phyloP scores from a whole-genome alignment of 2,329 filamentous ascomycete species.

The Chrysoporthe deuterocubensis region DNA sequence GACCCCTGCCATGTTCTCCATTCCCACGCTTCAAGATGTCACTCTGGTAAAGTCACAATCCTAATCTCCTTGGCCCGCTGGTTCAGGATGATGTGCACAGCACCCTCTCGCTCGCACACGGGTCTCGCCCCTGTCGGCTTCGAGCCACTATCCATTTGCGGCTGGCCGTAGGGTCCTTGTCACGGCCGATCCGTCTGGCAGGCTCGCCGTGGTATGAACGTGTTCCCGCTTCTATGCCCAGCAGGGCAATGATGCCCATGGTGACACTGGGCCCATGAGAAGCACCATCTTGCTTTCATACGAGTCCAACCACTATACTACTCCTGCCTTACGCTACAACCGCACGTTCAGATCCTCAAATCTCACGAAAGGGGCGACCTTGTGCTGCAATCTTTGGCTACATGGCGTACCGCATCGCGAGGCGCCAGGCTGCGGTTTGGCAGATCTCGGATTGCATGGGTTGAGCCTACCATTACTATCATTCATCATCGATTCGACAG shows the following conservation, averaged over 20 bases:
- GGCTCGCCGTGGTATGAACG: not conserved
- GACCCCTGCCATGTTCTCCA: constrained; percentile 24
- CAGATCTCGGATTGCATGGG: not conserved
- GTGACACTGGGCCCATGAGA: not conserved
- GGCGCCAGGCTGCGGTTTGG: constrained; percentile 2
- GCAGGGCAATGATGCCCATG: not conserved
- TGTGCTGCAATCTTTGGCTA: not conserved
- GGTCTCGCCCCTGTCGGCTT: constrained; percentile 8
- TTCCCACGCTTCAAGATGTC: constrained; percentile 22
- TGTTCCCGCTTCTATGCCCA: not conserved
- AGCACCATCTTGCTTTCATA: not conserved
- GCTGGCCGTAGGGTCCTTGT: not conserved
- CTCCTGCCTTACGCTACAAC: not conserved
- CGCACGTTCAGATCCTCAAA: not conserved
- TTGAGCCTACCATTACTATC: not conserved
- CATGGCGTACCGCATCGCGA: not conserved
- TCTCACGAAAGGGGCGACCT: not conserved
- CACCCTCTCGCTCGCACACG: constrained; percentile 7
- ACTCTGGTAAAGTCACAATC: constrained; percentile 18
- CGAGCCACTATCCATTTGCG: not conserved
- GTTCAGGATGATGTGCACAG: constrained; percentile 10
- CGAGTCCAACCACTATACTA: not conserved
- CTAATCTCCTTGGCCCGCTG: constrained; percentile 21
- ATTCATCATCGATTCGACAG: not conserved
- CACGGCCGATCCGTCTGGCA: not conserved